phyloP scores from a whole-genome alignment of 2,329 filamentous ascomycete genomes.

The Lecanicillium sp. region DNA sequence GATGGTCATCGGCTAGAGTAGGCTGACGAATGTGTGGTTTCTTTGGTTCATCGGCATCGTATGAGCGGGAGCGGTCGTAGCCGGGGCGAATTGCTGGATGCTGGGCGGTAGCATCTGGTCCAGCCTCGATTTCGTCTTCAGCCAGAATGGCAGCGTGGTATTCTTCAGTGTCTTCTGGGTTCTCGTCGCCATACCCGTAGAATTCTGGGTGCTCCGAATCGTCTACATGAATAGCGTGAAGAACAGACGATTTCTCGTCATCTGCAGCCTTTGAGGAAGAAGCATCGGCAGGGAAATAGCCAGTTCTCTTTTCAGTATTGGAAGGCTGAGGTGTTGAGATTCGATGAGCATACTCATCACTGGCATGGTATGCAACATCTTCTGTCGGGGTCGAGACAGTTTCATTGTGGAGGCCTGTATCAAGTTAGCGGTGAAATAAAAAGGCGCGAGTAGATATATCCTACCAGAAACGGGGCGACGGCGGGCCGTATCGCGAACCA shows the following conservation, averaged over 20 bases:
- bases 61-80: conserved; percentile 20
- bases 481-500: conserved; percentile 67
- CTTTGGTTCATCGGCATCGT: conserved; percentile 49
- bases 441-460: background rate
- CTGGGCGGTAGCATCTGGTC: conserved; percentile 60
- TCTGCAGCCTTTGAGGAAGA: background rate
- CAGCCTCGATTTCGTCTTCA: conserved; percentile 76
- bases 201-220: conserved; percentile 41
- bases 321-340: conserved; percentile 59
- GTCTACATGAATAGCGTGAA: conserved; percentile 68
- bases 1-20: conserved; percentile 51
- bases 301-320: conserved; percentile 10
- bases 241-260: conserved; percentile 36
- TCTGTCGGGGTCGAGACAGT: conserved; percentile 76
- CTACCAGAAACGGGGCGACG: conserved; percentile 28
- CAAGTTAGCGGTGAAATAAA: conserved; percentile 14
- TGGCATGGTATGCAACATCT: conserved; percentile 82
- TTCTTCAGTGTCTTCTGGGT: conserved; percentile 52
- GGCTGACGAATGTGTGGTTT: conserved; percentile 61
- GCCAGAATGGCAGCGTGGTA: conserved; percentile 79
- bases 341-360: conserved; percentile 75
- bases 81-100: conserved; percentile 75
- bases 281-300: background rate
- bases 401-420: conserved; percentile 56
- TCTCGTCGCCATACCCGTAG: conserved; percentile 31